A percentile compares a stretch with the other conserved stretches of the same genome.
Conservation (phyloP, 78 protist genomes). For the Tieghemostelium lacteum region DNA sequence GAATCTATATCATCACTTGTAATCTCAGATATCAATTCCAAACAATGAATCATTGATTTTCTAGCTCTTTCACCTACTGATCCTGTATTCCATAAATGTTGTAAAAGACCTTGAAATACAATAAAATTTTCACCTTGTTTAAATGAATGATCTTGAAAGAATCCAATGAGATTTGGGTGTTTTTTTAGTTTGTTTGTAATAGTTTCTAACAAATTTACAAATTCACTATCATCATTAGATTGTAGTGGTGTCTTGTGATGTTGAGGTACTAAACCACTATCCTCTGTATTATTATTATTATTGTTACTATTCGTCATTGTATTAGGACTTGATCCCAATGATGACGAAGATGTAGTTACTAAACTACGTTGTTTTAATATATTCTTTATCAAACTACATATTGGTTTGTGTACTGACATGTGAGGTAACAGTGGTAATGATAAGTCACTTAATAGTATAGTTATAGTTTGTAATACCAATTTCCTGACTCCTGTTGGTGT, state of each 20-base stretch:
- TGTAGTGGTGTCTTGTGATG: conserved; percentile 14
- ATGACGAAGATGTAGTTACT: background rate
- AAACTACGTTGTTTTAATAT: conserved; percentile 15
- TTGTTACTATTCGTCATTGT: background rate
- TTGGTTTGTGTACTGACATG: conserved; percentile 73
- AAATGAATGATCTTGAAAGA: conserved; percentile 55
- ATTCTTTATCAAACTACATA: conserved; percentile 42
- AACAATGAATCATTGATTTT: conserved; percentile 70
- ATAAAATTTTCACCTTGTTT: conserved; percentile 49
- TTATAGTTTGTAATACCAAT: conserved; percentile 60
- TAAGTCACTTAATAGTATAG: conserved; percentile 59
- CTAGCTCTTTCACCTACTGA: conserved; percentile 70
- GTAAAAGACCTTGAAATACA: conserved; percentile 61
- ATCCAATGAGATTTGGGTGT: conserved; percentile 65
- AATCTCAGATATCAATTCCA: conserved; percentile 43
- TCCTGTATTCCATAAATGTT: conserved; percentile 58
- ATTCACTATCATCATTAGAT: conserved; percentile 76
- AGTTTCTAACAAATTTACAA: conserved; percentile 52
- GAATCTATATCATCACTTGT: background rate
- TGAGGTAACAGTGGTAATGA: conserved; percentile 72
- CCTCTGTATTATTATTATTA: background rate
- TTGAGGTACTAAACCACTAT: conserved; percentile 14
- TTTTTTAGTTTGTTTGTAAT: conserved; percentile 19
- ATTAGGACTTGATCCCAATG: background rate
- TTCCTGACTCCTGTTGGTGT: conserved; percentile 73